Base-by-base conservation (phyloP, 192 early-diverging fungal genomes). In the Coemansia sp. region DNA sequence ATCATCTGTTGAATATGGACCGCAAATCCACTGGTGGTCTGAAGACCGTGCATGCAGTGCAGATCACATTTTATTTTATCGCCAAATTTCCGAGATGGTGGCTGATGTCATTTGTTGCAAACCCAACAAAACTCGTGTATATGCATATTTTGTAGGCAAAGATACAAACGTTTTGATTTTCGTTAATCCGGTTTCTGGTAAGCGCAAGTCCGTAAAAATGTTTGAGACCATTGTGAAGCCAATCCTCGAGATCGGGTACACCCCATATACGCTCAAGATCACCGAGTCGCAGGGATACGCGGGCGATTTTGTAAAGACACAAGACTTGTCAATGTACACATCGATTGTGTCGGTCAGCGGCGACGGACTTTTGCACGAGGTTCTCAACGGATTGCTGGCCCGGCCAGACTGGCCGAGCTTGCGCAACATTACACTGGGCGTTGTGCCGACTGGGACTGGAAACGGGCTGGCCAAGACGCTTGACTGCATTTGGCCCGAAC, bases 381-480 rank as follows among this genome's bases (percentile, higher is more conserved):
- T 82, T 3, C 54, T 82, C 54, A 82, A 82, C 24, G 81, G 81
- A 4, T 51, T 82, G 18, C 55, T 82, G 49, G 38, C 23, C 23
- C 74, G 81, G 24, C 55, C 52, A 4, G 81, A 82, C 61, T 78
- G 75, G 74, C 61, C 69, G n/a, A 60, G 71, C 22, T 57, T 57
- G 68, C 71, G 69, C 48, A 39, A 50, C 13, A 50, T 82, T 27
- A 68, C 81, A 22, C 68, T 82, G 32, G 81, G 66, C 20, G 62
- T 78, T 10, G 66, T 82, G 20, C 81, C 81, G 6, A 69, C 78
- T 1, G 78, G 78, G 16, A 66, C 78, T 3, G 72, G 76, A 9
- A 83, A 83, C 43, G 82, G 82, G 3, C 54, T 83, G 54, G 82
- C 82, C 24, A 75, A 73, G 52, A 75, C 82, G 5, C 43, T 79